Conservation (phyloP, 2,329 filamentous ascomycete species). For the Scleromitrula shiraiana region DNA sequence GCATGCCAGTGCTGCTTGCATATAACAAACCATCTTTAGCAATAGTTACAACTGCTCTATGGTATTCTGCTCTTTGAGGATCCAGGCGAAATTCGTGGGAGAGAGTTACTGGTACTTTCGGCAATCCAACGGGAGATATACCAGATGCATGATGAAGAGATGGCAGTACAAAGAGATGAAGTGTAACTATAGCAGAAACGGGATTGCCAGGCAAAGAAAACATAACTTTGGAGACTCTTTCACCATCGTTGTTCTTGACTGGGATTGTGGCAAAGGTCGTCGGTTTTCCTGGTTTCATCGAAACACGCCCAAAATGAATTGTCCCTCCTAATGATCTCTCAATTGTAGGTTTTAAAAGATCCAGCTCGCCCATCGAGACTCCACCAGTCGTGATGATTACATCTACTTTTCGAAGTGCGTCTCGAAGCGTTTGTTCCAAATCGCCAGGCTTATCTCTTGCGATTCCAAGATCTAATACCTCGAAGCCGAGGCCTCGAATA, state of each 20-base stretch:
- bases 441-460: conserved; percentile 64
- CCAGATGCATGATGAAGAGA: conserved; percentile 72
- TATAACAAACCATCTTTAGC: conserved; percentile 58
- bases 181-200: conserved; percentile 84
- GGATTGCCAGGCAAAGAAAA: conserved; percentile 94
- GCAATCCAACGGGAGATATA: conserved; percentile 57
- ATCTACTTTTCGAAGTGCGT: conserved; percentile 66
- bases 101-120: conserved; percentile 62
- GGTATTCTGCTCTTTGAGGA: conserved; percentile 74
- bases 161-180: conserved; percentile 89
- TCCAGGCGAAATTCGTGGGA: conserved; percentile 70
- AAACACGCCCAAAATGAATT: conserved; percentile 91
- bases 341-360: conserved; percentile 92
- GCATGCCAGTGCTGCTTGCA: conserved; percentile 78
- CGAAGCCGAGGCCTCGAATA: conserved; percentile 64
- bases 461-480: conserved; percentile 79
- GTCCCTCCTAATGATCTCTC: conserved; percentile 83
- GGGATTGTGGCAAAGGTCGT: conserved; percentile 92
- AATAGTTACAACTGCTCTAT: conserved; percentile 68
- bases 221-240: conserved; percentile 58
- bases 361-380: conserved; percentile 95
- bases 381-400: conserved; percentile 87
- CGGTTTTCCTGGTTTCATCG: conserved; percentile 97
- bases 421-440: conserved; percentile 69
- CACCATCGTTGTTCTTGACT: conserved; percentile 49